phyloP scores from a whole-genome alignment of 257 asterid species.

The Paulownia fortunei region DNA sequence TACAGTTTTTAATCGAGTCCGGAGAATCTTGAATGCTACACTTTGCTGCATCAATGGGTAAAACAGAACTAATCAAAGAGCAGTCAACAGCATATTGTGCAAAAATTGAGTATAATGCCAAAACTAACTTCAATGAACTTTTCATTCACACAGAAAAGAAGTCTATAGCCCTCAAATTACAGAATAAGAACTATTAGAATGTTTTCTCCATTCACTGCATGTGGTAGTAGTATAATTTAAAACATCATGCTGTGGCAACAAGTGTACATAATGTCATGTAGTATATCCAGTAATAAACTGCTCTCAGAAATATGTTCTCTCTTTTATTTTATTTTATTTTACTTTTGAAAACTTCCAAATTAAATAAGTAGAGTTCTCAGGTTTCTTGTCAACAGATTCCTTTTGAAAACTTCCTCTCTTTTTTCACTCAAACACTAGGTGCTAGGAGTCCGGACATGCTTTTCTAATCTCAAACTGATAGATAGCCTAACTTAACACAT shows the following conservation, averaged over 20 bases:
- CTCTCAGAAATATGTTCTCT: neutral
- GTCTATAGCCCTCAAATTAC: constrained; percentile 5
- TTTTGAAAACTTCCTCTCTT: too few species aligned
- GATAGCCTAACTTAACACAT: neutral
- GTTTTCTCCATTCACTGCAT: neutral
- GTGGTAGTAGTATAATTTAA: neutral
- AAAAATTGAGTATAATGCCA: neutral
- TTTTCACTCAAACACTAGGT: neutral
- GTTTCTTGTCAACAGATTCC: neutral
- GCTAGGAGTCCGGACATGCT: neutral
- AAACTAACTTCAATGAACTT: constrained; percentile 18
- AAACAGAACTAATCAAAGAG: constrained; percentile 22
- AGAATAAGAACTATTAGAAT: neutral
- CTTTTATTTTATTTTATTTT: neutral
- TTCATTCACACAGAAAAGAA: neutral
- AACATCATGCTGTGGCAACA: neutral
- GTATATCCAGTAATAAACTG: neutral
- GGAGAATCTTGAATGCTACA: constrained; percentile 89
- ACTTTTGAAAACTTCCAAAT: neutral
- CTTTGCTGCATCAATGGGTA: constrained; percentile 79
- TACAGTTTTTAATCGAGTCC: constrained; percentile 88
- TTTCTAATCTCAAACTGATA: neutral
- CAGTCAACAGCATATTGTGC: neutral
- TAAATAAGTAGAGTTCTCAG: neutral
- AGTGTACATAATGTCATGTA: neutral